A percentile compares a stretch with the other conserved stretches of the same genome.
Evolutionary conservation across 2,329 filamentous ascomycete species (phyloP).

Genomic region (Fusarium staphyleae): DNA sequence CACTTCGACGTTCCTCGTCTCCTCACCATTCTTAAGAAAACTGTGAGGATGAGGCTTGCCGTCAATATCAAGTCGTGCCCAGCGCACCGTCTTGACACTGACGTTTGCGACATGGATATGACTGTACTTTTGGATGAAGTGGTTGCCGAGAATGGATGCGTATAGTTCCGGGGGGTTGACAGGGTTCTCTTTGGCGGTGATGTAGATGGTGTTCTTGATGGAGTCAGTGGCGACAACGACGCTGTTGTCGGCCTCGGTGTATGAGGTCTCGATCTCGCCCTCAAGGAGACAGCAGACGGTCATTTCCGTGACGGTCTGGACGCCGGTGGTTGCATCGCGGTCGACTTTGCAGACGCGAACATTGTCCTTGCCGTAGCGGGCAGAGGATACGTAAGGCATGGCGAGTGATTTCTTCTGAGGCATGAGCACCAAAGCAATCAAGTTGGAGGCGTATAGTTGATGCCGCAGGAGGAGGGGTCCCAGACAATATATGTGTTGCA

Average conservation of each 20-base stretch:
- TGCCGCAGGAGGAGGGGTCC: not conserved
- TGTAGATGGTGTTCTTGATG: conserved; percentile 97
- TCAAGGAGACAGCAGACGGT: conserved; percentile 92
- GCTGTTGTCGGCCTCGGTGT: conserved; percentile 92
- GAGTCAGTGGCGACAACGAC: conserved; percentile 96
- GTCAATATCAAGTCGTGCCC: conserved; percentile 87
- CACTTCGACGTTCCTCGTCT: conserved; percentile 84
- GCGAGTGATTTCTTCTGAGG: conserved; percentile 27
- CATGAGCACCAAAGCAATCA: conserved; percentile 15
- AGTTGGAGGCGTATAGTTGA: conserved; percentile 8
- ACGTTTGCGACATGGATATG: conserved; percentile 89
- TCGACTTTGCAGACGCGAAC: conserved; percentile 97
- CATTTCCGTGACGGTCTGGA: conserved; percentile 91
- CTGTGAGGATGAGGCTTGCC: conserved; percentile 94
- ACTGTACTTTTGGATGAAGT: conserved; percentile 86
- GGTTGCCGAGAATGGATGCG: conserved; percentile 80
- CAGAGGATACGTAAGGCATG: conserved; percentile 66
- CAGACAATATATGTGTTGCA: conserved; percentile 14
- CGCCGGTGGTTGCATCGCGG: conserved; percentile 75
- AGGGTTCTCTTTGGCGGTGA: conserved; percentile 91
- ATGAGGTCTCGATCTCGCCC: conserved; percentile 88
- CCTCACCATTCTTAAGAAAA: conserved; percentile 87
- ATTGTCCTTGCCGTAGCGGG: conserved; percentile 95
- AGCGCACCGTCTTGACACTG: conserved; percentile 83
- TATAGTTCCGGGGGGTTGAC: conserved; percentile 94